Base-by-base conservation (phyloP, 495 filamentous ascomycete species). In the Beverwykella pulmonaria region DNA sequence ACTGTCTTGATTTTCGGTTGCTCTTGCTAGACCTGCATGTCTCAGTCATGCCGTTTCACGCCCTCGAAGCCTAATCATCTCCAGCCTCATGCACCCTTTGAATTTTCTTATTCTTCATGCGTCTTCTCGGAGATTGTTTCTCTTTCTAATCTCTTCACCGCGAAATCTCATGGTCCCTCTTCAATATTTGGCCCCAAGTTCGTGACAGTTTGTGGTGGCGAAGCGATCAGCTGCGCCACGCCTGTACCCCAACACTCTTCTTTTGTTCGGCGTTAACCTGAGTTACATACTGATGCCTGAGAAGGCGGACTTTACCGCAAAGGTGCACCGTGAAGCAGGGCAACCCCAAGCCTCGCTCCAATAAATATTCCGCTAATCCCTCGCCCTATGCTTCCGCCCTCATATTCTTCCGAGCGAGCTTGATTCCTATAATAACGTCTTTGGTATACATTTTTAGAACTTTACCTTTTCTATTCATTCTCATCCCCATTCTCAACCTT, bases 151-250 rank as follows among this genome's bases (percentile, higher is more conserved):
- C 8, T 44, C 17, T 14, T 44, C 5, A 7, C 17, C 6, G 5
- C 15, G 15, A 9, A n/a, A 52, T 3, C 17, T 52, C 22, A 15
- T 52, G 4, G 22, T 52, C 22, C 9, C 23, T 25, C 1, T 29
- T 52, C 14, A 25, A 23, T 7, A 7, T 52, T 52, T 52, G 48
- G 48, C 48, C 48, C 48, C 48, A 52, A 15, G 19, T 52, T 52
- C 48, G 26, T 19, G 9, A 44, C 48, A 25, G 22, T 25, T 15
- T 3, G 48, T 52, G 48, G 48, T 52, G 48, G 48, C 48, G 14
- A 19, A 52, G 48, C 17, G 17, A 4, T 49, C n/a, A 4, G 48
- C 48, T 52, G 48, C 48, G 48, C 48, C 48, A 52, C 48, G 48
- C 17, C 48, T 52, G 2, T n/a, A 6, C 5, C 48, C 9, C 9